Evolutionary conservation across 2,329 filamentous ascomycete species (phyloP).

Genomic region (Fusarium sp.): DNA sequence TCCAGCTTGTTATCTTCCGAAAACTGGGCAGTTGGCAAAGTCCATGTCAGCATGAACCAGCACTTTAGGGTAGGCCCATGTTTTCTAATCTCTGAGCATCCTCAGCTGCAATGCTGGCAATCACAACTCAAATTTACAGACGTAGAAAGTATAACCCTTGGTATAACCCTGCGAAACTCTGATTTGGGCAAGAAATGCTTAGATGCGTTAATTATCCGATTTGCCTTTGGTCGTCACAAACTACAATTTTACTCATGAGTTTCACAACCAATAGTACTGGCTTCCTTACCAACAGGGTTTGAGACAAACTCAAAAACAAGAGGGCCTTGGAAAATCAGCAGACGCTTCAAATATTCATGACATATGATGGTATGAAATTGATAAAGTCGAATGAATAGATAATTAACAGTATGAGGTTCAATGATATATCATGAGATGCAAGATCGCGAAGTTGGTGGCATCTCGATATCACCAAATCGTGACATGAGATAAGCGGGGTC

Average conservation of each 20-base stretch:
- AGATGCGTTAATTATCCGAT: background rate
- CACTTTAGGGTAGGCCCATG: background rate
- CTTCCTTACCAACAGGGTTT: background rate
- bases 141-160: background rate
- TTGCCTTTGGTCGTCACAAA: background rate
- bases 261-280: background rate
- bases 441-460: background rate
- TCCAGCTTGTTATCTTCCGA: background rate
- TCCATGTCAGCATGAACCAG: background rate
- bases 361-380: background rate
- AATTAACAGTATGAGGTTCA: background rate
- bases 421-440: background rate
- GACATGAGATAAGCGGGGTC: constrained; percentile 12
- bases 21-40: background rate
- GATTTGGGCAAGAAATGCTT: background rate
- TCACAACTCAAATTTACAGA: background rate
- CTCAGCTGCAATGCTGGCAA: background rate
- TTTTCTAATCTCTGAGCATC: background rate
- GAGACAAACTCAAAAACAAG: background rate
- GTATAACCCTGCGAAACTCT: background rate
- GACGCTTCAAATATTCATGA: background rate
- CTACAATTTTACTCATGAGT: background rate
- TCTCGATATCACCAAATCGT: background rate
- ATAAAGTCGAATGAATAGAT: background rate
- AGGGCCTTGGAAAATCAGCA: background rate